These are phyloP conservation scores for Phragmites australis DNA, from an alignment of 176 grass and related monocot species.

Conservation along the genomic window DNA sequence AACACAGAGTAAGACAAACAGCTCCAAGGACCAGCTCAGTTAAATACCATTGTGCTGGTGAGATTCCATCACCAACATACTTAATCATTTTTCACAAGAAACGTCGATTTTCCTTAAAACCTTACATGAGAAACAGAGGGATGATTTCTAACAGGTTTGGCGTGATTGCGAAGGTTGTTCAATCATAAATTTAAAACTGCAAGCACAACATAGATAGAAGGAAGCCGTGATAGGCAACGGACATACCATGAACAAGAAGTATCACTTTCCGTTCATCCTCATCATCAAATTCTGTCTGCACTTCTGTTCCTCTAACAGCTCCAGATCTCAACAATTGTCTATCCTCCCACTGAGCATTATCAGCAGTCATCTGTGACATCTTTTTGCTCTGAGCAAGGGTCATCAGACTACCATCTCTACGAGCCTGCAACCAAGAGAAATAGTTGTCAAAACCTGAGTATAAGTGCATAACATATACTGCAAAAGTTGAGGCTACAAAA, in stretches of 20 bases:
- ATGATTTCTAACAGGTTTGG: neutral
- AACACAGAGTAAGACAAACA: conserved; percentile 23
- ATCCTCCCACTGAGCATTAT: conserved; percentile 99
- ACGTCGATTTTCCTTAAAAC: conserved; percentile 27
- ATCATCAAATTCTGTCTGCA: conserved; percentile 96
- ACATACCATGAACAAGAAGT: conserved; percentile 97
- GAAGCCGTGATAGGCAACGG: conserved; percentile 5
- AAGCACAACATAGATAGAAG: neutral
- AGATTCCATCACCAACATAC: conserved; percentile 15
- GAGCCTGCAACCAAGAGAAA: conserved; percentile 59
- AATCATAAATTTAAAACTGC: conserved; percentile 5
- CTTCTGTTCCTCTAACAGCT: conserved; percentile 96
- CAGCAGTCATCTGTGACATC: conserved; percentile 91
- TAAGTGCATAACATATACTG: neutral
- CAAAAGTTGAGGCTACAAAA: neutral
- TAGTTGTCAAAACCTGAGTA: conserved; percentile 29
- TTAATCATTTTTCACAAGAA: conserved; percentile 4
- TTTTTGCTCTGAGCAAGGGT: conserved; percentile 96
- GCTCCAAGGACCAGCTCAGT: conserved; percentile 2
- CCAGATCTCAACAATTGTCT: conserved; percentile 92
- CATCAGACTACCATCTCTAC: conserved; percentile 89
- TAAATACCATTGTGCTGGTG: neutral
- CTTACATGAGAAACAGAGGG: conserved; percentile 17
- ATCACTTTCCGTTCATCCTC: conserved; percentile 99
- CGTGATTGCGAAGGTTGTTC: neutral